These are phyloP conservation scores for Inonotus obliquus DNA, from an alignment of 1,284 basidiomycete species.

Conservation along the genomic window DNA sequence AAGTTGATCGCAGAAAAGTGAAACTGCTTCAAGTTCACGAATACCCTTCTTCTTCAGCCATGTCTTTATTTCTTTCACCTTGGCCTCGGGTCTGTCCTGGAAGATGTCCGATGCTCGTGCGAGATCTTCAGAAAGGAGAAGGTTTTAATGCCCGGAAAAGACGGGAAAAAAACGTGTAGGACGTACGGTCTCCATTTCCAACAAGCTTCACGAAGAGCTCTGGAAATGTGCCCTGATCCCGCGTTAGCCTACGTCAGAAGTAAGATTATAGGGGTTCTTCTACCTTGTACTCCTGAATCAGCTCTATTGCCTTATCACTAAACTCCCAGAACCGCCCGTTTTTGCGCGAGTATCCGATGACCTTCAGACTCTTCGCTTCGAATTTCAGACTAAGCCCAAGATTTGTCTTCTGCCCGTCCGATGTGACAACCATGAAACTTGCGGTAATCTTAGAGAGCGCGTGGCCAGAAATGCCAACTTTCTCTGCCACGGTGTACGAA, in stretches of 20 bases:
- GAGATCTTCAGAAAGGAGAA: conserved; percentile 52
- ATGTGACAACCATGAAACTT: conserved; percentile 80
- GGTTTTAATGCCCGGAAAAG: neutral
- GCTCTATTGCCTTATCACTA: conserved; percentile 79
- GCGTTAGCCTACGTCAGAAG: conserved; percentile 3
- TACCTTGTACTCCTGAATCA: conserved; percentile 83
- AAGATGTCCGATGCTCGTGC: conserved; percentile 73
- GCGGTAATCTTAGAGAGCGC: conserved; percentile 89
- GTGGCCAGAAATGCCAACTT: conserved; percentile 67
- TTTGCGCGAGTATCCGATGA: conserved; percentile 90
- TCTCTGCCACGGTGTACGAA: conserved; percentile 68
- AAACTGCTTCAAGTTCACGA: conserved; percentile 88
- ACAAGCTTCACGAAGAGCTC: conserved; percentile 76
- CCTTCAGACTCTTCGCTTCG: conserved; percentile 94
- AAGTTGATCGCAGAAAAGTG: conserved; percentile 89
- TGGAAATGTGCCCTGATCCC: conserved; percentile 62
- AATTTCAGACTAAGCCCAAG: conserved; percentile 95
- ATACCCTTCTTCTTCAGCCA: conserved; percentile 91
- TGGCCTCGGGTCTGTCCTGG: conserved; percentile 59
- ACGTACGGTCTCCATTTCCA: conserved; percentile 60
- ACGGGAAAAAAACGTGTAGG: neutral
- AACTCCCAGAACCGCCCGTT: conserved; percentile 89
- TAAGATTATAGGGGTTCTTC: conserved; percentile 12
- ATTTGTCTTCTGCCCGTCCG: conserved; percentile 81
- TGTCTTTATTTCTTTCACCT: conserved; percentile 71